Evolutionary conservation across 208 protist genomes (phyloP).

Genomic region (Trypanosoma avium): DNA sequence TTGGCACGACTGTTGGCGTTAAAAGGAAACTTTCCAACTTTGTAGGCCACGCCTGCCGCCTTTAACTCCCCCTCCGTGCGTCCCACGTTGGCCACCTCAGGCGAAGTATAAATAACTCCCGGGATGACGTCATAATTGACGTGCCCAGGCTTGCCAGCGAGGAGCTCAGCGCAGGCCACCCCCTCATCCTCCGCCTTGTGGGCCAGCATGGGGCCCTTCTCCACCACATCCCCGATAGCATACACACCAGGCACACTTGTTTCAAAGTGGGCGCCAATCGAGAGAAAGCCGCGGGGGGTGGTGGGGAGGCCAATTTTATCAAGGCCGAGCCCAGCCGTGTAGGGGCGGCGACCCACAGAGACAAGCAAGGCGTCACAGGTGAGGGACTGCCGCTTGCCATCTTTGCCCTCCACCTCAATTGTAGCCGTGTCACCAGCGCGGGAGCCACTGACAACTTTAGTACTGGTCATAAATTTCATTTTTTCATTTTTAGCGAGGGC

Average conservation of each 20-base stretch:
- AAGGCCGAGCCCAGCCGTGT: constrained; percentile 94
- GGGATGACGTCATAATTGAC: constrained; percentile 99
- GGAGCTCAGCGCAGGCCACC: constrained; percentile 92
- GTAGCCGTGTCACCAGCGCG: constrained; percentile 70
- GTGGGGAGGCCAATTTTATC: constrained; percentile 93
- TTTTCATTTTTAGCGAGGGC: constrained; percentile 88
- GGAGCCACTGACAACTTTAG: constrained; percentile 86
- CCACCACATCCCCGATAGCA: constrained; percentile 99
- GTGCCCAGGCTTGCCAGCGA: constrained; percentile 93
- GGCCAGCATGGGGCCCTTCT: constrained; percentile 98
- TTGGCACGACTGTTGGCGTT: constrained; percentile 98
- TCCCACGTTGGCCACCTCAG: constrained; percentile 98
- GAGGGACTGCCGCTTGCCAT: constrained; percentile 83
- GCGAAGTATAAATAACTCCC: constrained; percentile 99
- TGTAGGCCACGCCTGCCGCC: constrained; percentile 91
- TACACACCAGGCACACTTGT: constrained; percentile 96
- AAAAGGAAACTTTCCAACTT: constrained; percentile 98
- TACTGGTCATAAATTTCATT: constrained; percentile 89
- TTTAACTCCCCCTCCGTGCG: constrained; percentile 98
- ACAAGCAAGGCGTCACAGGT: constrained; percentile 95
- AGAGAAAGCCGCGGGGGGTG: constrained; percentile 91
- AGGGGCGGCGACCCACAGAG: constrained; percentile 96
- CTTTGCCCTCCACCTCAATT: constrained; percentile 92
- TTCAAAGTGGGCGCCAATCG: constrained; percentile 94
- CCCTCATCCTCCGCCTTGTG: constrained; percentile 99